These are phyloP conservation scores for Stephania yunnanensis DNA, from an alignment of 164 flowering plant genomes.

Conservation along the genomic window DNA sequence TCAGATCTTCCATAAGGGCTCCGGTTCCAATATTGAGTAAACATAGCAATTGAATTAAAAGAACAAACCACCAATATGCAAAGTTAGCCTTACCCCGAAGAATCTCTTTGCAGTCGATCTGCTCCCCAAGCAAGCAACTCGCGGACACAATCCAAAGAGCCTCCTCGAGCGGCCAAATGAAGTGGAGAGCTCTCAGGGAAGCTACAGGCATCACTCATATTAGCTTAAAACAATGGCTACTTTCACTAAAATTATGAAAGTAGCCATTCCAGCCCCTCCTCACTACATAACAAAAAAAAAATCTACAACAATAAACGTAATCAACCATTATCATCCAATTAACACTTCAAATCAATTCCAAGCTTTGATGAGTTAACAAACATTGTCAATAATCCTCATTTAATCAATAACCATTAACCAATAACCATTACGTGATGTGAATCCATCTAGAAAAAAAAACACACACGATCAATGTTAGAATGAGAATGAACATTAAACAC, in stretches of 20 bases:
- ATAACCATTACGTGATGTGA: too few relatives aligned
- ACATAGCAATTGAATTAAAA: constrained; percentile 69
- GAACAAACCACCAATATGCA: constrained; percentile 87
- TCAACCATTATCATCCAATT: too few relatives aligned
- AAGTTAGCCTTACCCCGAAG: constrained; percentile 40
- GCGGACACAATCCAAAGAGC: constrained; percentile 77
- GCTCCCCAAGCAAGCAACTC: constrained; percentile 64
- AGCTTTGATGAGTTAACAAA: too few relatives aligned
- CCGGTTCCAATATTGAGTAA: background rate
- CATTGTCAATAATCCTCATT: too few relatives aligned
- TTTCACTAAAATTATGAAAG: background rate
- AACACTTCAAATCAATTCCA: too few relatives aligned
- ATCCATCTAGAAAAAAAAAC: too few relatives aligned
- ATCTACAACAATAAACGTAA: too few relatives aligned
- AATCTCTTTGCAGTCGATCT: constrained; percentile 57
- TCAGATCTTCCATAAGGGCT: background rate
- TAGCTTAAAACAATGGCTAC: background rate
- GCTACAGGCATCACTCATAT: constrained; percentile 34
- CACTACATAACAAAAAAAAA: too few relatives aligned
- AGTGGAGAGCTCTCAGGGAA: constrained; percentile 84
- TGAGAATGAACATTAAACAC: too few relatives aligned
- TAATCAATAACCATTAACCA: too few relatives aligned
- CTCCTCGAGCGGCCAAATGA: constrained; percentile 97
- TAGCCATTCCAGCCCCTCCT: too few relatives aligned
- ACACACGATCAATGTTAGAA: too few relatives aligned